Percentiles rank a stretch among this genome's conserved stretches.
Evolutionary conservation across 2,329 filamentous ascomycete genomes (phyloP).

Genomic region (Dothistroma septosporum): DNA sequence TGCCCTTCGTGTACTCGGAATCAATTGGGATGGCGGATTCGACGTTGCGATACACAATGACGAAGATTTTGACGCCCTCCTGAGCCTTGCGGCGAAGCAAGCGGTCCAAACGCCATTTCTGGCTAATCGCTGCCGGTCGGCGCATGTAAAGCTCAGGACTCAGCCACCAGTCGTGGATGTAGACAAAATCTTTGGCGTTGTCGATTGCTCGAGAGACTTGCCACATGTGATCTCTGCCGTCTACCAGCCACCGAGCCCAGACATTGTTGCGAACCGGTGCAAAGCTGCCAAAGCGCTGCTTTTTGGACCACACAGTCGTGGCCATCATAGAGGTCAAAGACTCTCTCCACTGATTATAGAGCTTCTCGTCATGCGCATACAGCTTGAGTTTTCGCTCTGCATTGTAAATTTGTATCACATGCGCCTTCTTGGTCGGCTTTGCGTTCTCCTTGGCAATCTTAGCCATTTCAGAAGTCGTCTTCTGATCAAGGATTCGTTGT

Average conservation of each 20-base stretch:
- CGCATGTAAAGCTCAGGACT: slow-evolving; percentile 95
- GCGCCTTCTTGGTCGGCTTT: slow-evolving; percentile 62
- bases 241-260: slow-evolving; percentile 93
- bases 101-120: slow-evolving; percentile 94
- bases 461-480: slow-evolving; percentile 58
- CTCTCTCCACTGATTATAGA: slow-evolving; percentile 87
- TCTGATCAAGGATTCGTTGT: slow-evolving; percentile 47
- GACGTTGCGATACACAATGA: slow-evolving; percentile 97
- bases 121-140: slow-evolving; percentile 87
- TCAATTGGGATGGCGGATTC: slow-evolving; percentile 96
- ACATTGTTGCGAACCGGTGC: slow-evolving; percentile 82
- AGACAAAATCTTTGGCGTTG: slow-evolving; percentile 95
- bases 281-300: slow-evolving; percentile 88
- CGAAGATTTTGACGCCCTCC: slow-evolving; percentile 94
- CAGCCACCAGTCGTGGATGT: slow-evolving; percentile 99
- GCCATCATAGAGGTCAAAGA: slow-evolving; percentile 83
- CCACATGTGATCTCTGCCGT: slow-evolving; percentile 99
- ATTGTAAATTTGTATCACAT: slow-evolving; percentile 82
- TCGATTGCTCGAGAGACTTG: slow-evolving; percentile 94
- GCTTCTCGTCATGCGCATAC: slow-evolving; percentile 83
- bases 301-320: slow-evolving; percentile 75
- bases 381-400: slow-evolving; percentile 89
- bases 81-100: slow-evolving; percentile 88
- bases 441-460: slow-evolving; percentile 59
- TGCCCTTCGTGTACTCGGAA: slow-evolving; percentile 97